A percentile compares a stretch with the other conserved stretches of the same genome.
Evolutionary conservation across 2,329 filamentous ascomycete species (phyloP).

Genomic region (Monilinia laxa): DNA sequence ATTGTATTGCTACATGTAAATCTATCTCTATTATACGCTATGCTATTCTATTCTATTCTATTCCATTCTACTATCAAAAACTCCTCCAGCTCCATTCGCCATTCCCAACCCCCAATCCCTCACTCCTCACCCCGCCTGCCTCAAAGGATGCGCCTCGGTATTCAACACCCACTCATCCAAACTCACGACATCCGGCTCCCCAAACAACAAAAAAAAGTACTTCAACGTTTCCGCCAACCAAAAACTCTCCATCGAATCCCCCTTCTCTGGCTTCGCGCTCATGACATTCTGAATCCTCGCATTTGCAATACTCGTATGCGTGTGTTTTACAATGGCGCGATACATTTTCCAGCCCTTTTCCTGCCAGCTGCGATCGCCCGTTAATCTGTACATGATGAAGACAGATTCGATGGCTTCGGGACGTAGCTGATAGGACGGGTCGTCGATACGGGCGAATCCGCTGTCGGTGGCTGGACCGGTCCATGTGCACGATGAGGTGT

Average conservation of each 20-base stretch:
- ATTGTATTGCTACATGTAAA: too few species aligned
- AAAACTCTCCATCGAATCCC: slow-evolving; percentile 58
- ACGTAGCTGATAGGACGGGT: slow-evolving; percentile 50
- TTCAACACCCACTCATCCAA: slow-evolving; percentile 58
- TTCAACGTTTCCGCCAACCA: slow-evolving; percentile 65
- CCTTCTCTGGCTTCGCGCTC: slow-evolving; percentile 29
- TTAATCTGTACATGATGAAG: slow-evolving; percentile 54
- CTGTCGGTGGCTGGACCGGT: not conserved
- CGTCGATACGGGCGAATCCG: slow-evolving; percentile 23
- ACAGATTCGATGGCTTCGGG: slow-evolving; percentile 67
- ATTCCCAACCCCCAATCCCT: not conserved
- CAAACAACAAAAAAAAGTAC: slow-evolving; percentile 55
- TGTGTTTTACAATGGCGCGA: slow-evolving; percentile 44
- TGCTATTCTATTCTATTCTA: too few species aligned
- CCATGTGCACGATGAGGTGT: slow-evolving; percentile 29
- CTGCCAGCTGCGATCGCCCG: slow-evolving; percentile 36
- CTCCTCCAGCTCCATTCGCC: not conserved
- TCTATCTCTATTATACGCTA: too few species aligned
- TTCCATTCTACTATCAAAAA: not conserved
- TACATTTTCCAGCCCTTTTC: slow-evolving; percentile 50
- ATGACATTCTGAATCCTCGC: slow-evolving; percentile 45
- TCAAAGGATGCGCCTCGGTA: slow-evolving; percentile 34
- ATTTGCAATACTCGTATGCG: slow-evolving; percentile 45
- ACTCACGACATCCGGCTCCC: slow-evolving; percentile 51
- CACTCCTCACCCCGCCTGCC: not conserved